Percentiles rank a stretch among this genome's conserved stretches.
Conservation (phyloP, 108 stramenopile genomes). For the Conticribra guillardii region DNA sequence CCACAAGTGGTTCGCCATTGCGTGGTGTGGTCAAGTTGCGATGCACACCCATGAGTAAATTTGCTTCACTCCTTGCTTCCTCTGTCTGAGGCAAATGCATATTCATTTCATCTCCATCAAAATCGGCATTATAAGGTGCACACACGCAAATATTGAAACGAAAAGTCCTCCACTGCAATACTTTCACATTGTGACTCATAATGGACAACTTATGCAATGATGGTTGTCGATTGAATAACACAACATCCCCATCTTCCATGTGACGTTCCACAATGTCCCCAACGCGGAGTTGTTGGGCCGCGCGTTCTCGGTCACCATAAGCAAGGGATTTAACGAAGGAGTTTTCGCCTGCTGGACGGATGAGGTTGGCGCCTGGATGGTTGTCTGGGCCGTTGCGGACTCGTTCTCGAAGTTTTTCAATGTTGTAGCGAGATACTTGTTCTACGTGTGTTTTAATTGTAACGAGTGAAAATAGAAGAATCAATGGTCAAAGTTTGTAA, state of each 20-base stretch:
- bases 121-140: conserved; percentile 99
- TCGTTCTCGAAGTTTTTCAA: conserved; percentile 84
- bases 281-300: conserved; percentile 80
- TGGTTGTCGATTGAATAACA: conserved; percentile 99
- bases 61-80: conserved; percentile 98
- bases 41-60: conserved; percentile 92
- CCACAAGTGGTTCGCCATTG: conserved; percentile 98
- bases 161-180: conserved; percentile 95
- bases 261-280: conserved; percentile 99
- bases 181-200: conserved; percentile 96
- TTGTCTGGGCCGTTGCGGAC: conserved; percentile 92
- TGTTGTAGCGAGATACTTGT: conserved; percentile 93
- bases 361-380: conserved; percentile 98
- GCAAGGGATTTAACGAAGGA: conserved; percentile 84
- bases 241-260: conserved; percentile 97
- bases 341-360: conserved; percentile 70
- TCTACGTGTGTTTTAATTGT: no score
- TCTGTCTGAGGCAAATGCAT: conserved; percentile 99
- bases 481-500: no score
- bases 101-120: conserved; percentile 99
- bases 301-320: conserved; percentile 88
- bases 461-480: no score
- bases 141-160: conserved; percentile 99
- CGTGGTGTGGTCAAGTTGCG: conserved; percentile 96
- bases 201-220: conserved; percentile 98